Percentiles rank a stretch among this genome's conserved stretches.
These are phyloP conservation scores for Crithidia bombi DNA, from an alignment of 208 protist species.

Conservation along the genomic window DNA sequence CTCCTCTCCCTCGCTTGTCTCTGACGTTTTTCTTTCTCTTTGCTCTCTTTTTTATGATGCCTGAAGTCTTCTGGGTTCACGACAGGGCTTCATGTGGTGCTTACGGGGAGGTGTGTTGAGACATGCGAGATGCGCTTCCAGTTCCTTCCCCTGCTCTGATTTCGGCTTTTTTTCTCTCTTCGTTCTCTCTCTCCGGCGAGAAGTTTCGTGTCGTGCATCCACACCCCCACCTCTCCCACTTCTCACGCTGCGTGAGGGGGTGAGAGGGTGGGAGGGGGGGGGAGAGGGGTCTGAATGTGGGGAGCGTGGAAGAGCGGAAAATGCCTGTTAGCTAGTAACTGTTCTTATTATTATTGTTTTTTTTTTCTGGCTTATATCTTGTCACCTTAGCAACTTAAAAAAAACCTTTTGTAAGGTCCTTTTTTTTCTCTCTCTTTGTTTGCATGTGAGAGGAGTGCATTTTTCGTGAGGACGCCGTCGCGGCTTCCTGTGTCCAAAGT, in stretches of 20 bases:
- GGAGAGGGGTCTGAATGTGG: not conserved
- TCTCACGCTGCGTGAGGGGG: not conserved
- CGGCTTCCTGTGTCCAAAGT: not conserved
- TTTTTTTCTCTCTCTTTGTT: not conserved
- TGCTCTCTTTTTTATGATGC: no score
- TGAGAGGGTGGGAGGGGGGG: no score
- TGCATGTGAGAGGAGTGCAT: not conserved
- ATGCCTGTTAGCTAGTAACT: slow-evolving; percentile 14
- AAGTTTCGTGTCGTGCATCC: not conserved
- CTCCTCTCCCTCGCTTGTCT: no score
- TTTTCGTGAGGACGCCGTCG: not conserved
- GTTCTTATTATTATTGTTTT: slow-evolving; percentile 10
- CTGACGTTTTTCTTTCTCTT: no score
- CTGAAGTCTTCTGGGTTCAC: no score
- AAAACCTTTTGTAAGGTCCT: slow-evolving; percentile 9
- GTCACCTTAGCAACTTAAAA: slow-evolving; percentile 27
- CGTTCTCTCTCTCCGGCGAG: not conserved
- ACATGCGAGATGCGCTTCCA: slow-evolving; percentile 7
- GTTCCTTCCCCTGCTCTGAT: slow-evolving; percentile 4
- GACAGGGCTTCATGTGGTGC: not conserved
- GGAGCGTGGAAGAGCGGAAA: not conserved
- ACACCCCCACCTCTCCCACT: not conserved
- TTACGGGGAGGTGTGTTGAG: slow-evolving; percentile 4
- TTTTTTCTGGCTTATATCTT: slow-evolving; percentile 11
- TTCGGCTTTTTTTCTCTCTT: not conserved